Evolutionary conservation across 2,329 filamentous ascomycete genomes (phyloP), one percentile per base, ranked within the genome.

Genomic region (Alternaria sp.): DNA sequence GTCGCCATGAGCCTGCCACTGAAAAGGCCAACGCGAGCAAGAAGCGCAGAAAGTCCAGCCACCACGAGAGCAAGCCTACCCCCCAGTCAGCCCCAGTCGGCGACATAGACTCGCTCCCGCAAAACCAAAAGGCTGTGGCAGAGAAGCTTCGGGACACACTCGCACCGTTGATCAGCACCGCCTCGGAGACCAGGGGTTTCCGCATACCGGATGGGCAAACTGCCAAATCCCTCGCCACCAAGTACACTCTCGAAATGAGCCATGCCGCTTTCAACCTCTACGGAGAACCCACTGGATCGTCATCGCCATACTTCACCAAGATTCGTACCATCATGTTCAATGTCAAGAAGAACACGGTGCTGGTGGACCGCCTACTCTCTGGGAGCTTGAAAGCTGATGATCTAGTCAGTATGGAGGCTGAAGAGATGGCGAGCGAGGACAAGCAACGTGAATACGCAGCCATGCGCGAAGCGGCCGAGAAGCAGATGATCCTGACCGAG

Each of bases 391-490:
- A 90, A 7, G 89, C 95, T 0, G 84, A 90, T n/a, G 88, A 89
- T 60, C 85, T 99, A 49, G 92, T 93, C n/a, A 87, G 88, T 56
- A 97, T 99, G 96, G 90, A 89, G 14, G 88, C 92, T 2, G 92
- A 96, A 75, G 93, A 97, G 75, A 92, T 99, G 85, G 94, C 94
- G 2, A 97, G 92, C 60, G 92, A 96, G 64, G 94, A 98, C 78
- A 86, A 94, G 75, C 93, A 97, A 78, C 87, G 87, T 26, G 88
- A 93, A 77, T 91, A 88, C 23, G 91, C 91, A 15, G 88, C 90
- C 71, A 89, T 95, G 85, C 91, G 92, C 78, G 91, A 92, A 55
- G 87, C 89, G 64, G 89, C 89, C 0, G 92, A 96, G 75, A 92
- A 94, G 73, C 92, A 95, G 78, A 92, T 95, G 49, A 94, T 96